Evolutionary conservation across 2,329 filamentous ascomycete species (phyloP).

Genomic region (Gremmenia infestans): DNA sequence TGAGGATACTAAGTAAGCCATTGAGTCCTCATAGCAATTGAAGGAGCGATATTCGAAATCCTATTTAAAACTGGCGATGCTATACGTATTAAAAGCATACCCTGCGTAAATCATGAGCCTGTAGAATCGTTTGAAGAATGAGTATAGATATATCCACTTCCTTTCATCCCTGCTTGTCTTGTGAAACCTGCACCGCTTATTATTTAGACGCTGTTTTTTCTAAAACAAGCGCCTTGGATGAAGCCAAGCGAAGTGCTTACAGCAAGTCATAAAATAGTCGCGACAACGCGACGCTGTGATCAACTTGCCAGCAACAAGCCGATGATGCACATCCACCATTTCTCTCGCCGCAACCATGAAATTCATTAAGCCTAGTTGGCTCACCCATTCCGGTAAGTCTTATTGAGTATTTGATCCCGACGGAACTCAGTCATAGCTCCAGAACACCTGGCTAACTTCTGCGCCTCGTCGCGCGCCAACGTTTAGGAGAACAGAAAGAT

Average conservation of each 20-base stretch:
- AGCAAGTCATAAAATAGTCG: constrained; percentile 12
- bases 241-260: constrained; percentile 2
- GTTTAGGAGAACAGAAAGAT: constrained; percentile 85
- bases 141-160: too few species aligned
- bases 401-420: background rate
- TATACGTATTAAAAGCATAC: too few species aligned
- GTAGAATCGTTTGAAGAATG: too few species aligned
- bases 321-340: constrained; percentile 27
- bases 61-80: too few species aligned
- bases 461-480: constrained; percentile 23
- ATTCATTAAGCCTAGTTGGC: constrained; percentile 92
- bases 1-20: constrained; percentile 23
- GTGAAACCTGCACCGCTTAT: too few species aligned
- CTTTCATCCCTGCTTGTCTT: too few species aligned
- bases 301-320: constrained; percentile 8
- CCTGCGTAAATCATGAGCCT: too few species aligned
- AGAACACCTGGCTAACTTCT: constrained; percentile 22
- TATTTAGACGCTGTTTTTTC: background rate
- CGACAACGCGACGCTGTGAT: constrained; percentile 10
- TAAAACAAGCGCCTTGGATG: background rate
- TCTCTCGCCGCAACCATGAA: constrained; percentile 51
- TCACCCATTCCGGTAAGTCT: constrained; percentile 77
- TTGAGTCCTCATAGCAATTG: too few species aligned
- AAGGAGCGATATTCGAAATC: too few species aligned
- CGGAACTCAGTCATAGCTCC: background rate